Base-by-base conservation (phyloP, 352 stramenopile genomes). In the Aphanomyces stellatus region DNA sequence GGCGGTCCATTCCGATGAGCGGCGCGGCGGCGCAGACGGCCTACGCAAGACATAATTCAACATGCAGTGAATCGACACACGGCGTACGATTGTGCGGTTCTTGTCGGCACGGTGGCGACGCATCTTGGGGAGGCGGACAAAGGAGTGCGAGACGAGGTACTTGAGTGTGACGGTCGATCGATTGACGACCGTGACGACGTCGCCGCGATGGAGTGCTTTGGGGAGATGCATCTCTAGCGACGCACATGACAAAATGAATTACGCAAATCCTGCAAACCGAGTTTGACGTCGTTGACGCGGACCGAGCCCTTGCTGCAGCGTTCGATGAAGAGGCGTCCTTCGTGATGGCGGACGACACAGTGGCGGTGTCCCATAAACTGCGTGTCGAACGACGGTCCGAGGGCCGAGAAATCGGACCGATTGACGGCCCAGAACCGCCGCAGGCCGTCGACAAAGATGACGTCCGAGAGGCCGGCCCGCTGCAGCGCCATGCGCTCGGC, bases 1-100 rank as follows among this genome's bases (percentile, higher is more conserved):
- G 24, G 22, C 60, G 60, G 35, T 67, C 60, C n/a, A 67, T 28
- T 25, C 60, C 60, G 13, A 51, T 41, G 15, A 67, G 37, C 3
- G 60, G 60, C 2, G 60, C 48, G 0, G 60, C 60, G 6, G 46
- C 60, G 48, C 24, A 59, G 8, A 67, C 41, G 11, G 28, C 40
- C 60, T 67, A 67, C 17, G n/a, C 28, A 13, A 57, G 22, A 22
- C 17, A 15, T 24, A 5, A 24, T 34, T 30, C 6, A 33, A n/a
- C 19, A 40, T n/a, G 30, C 2, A 2, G 10, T 7, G 17, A 30
- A 30, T 2, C 4, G n/a, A 7, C 13, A 57, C 25, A 30, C 25
- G 30, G 27, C 25, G 49, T 37, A 57, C 49, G 30, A 57, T 57
- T n/a, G 2, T 37, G 30, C 22, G 30, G 22, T 15, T 37, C 13